Evolutionary conservation across 139 green algal species (phyloP).

Genomic region (Coccomyxa sp.): DNA sequence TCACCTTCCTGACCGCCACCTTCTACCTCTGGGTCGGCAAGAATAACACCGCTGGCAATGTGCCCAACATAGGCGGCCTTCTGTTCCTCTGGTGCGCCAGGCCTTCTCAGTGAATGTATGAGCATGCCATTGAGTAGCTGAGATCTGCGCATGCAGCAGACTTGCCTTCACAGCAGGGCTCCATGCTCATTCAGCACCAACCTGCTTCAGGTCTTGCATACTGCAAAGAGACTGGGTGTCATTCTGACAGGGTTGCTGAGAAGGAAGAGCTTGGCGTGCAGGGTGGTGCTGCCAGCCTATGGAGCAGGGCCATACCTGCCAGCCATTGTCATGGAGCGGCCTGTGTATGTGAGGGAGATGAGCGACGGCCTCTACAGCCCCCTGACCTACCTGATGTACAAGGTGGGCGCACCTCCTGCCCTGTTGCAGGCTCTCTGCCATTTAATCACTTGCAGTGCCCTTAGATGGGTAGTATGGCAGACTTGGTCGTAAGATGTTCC

Average conservation of each 20-base stretch:
- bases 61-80: slow-evolving; percentile 37
- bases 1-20: slow-evolving; percentile 10
- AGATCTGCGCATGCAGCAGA: no score
- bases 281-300: slow-evolving; percentile 65
- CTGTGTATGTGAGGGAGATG: slow-evolving; percentile 71
- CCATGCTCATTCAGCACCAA: no score
- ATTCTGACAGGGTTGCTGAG: neutral
- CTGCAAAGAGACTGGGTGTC: no score
- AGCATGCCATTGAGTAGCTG: no score
- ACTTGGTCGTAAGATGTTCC: neutral
- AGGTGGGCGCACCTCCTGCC: neutral
- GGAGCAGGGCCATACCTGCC: slow-evolving; percentile 76
- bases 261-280: neutral
- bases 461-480: neutral
- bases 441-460: neutral
- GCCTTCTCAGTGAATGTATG: no score
- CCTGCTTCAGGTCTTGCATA: no score
- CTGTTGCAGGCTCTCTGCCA: neutral
- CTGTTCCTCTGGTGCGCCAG: slow-evolving; percentile 73
- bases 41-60: neutral
- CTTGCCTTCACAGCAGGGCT: no score
- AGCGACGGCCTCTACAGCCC: slow-evolving; percentile 74
- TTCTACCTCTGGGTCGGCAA: slow-evolving; percentile 8
- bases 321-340: slow-evolving; percentile 69
- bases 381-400: slow-evolving; percentile 66